These are phyloP conservation scores for Raphidocelis subcapitata DNA, from an alignment of 139 green algal genomes.

Conservation along the genomic window DNA sequence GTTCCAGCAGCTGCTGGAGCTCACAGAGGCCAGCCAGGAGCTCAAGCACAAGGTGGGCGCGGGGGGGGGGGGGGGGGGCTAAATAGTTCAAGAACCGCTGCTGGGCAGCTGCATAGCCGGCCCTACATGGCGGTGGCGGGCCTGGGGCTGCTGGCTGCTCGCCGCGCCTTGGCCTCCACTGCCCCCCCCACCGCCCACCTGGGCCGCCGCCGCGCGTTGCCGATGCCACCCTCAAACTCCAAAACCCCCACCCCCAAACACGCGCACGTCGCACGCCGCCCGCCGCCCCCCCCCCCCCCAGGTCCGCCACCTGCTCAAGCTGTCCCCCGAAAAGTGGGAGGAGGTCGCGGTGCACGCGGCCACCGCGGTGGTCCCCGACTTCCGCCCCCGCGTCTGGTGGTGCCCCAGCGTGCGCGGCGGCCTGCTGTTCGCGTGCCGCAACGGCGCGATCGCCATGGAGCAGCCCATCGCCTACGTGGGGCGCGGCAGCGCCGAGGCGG, in stretches of 20 bases:
- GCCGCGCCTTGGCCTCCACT: too few relatives aligned
- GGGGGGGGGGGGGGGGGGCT: too few relatives aligned
- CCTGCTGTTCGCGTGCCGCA: conserved; percentile 58
- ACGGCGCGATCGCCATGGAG: conserved; percentile 50
- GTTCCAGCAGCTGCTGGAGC: conserved; percentile 59
- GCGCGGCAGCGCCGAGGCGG: neutral
- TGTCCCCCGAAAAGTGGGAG: conserved; percentile 67
- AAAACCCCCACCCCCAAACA: conserved; percentile 3
- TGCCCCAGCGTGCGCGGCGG: conserved; percentile 32
- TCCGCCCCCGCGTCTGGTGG: conserved; percentile 58
- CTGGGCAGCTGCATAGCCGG: too few relatives aligned
- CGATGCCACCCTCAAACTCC: too few relatives aligned
- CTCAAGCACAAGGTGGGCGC: conserved; percentile 67
- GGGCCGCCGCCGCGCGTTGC: too few relatives aligned
- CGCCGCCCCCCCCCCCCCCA: conserved; percentile 11
- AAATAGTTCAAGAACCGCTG: too few relatives aligned
- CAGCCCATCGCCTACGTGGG: conserved; percentile 41
- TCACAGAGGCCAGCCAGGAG: conserved; percentile 63
- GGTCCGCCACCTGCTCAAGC: conserved; percentile 60
- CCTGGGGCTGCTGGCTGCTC: too few relatives aligned
- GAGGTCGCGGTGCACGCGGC: conserved; percentile 51
- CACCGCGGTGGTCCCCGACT: conserved; percentile 54
- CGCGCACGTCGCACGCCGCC: conserved; percentile 1
- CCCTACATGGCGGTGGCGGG: too few relatives aligned
- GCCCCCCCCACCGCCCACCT: too few relatives aligned